Evolutionary conservation across 2,329 filamentous ascomycete genomes (phyloP).

Genomic region (Exophiala oligosperma): DNA sequence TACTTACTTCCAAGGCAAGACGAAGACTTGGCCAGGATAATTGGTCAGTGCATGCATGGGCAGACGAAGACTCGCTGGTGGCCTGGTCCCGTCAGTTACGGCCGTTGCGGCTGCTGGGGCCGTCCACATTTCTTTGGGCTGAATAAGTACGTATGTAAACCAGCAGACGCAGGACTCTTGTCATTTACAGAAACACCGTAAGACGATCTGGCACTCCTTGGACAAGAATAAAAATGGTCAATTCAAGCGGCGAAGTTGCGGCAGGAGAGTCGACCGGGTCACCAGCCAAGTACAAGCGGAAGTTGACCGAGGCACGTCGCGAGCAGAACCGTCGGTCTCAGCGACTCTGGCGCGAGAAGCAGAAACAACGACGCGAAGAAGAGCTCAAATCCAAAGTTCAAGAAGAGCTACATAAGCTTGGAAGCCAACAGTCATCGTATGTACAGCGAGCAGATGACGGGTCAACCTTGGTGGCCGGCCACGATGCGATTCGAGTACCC

Average conservation of each 20-base stretch:
- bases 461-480: background rate
- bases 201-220: background rate
- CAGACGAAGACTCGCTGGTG: no score
- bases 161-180: background rate
- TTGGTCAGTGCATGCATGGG: no score
- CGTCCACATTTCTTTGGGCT: no score
- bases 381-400: slow-evolving; percentile 16
- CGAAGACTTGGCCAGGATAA: no score
- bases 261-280: background rate
- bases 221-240: background rate
- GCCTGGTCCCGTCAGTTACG: background rate
- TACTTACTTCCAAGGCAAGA: no score
- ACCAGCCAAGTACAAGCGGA: slow-evolving; percentile 31
- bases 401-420: slow-evolving; percentile 5
- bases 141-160: background rate
- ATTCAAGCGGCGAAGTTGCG: no score
- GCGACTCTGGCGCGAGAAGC: slow-evolving; percentile 21
- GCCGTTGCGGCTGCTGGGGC: background rate
- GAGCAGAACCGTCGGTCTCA: slow-evolving; percentile 26
- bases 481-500: background rate
- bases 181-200: no score
- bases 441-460: background rate
- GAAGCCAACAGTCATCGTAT: background rate
- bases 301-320: slow-evolving; percentile 24
- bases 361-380: slow-evolving; percentile 18